Evolutionary conservation across 2,329 filamentous ascomycete species (phyloP).

Genomic region (Venturia asperata): DNA sequence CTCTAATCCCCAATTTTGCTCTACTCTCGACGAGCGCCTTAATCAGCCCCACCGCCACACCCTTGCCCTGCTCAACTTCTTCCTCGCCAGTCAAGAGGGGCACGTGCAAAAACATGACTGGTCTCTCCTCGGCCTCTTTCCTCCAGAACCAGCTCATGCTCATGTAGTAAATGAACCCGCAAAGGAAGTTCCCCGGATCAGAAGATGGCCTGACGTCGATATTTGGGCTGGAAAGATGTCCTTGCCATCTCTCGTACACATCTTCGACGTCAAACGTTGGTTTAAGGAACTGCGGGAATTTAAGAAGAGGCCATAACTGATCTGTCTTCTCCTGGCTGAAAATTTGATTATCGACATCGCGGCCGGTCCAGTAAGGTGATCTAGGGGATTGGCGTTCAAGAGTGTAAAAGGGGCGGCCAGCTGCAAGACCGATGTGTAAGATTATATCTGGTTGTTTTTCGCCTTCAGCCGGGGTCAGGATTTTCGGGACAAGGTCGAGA

Average conservation of each 20-base stretch:
- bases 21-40: slow-evolving; percentile 32
- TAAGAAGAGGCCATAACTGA: slow-evolving; percentile 22
- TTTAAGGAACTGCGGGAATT: slow-evolving; percentile 26
- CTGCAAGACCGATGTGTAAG: slow-evolving; percentile 35
- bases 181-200: slow-evolving; percentile 38
- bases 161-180: slow-evolving; percentile 41
- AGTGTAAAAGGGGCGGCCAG: slow-evolving; percentile 31
- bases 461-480: slow-evolving; percentile 23
- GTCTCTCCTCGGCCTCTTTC: slow-evolving; percentile 23
- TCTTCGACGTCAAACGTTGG: slow-evolving; percentile 30
- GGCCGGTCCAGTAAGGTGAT: slow-evolving; percentile 20
- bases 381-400: slow-evolving; percentile 29
- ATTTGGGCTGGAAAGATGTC: slow-evolving; percentile 13
- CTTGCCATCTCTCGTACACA: slow-evolving; percentile 29
- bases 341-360: slow-evolving; percentile 30
- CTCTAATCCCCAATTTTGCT: slow-evolving; percentile 18
- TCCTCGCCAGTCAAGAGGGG: slow-evolving; percentile 32
- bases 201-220: slow-evolving; percentile 29
- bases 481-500: slow-evolving; percentile 25
- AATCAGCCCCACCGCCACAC: slow-evolving; percentile 30
- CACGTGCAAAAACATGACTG: slow-evolving; percentile 39
- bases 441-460: slow-evolving; percentile 26
- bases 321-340: slow-evolving; percentile 26
- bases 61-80: slow-evolving; percentile 29
- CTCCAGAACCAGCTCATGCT: slow-evolving; percentile 32